Evolutionary conservation across 208 protist genomes (phyloP), one percentile per base, ranked within the genome.

Genomic region (Herpetomonas samuelpessoai): DNA sequence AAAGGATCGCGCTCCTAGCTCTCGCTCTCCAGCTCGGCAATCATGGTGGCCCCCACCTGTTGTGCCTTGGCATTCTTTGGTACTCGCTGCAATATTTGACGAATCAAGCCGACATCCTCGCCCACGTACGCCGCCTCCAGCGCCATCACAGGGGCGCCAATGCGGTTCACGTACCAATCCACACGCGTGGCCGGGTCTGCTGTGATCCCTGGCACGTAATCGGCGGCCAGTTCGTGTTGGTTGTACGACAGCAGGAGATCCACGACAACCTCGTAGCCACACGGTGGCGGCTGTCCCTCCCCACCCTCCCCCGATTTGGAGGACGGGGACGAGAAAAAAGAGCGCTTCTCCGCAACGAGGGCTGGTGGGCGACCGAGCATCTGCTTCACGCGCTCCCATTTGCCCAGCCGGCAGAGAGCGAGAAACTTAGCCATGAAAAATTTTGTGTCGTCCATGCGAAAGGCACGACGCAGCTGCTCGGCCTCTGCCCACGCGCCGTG

Each of bases 111-210:
- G 6, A 29, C 30, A 45, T 71, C 75, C 27, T 61, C 30, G 14
- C 58, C 71, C 31, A 56, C 66, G 56, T 71, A 78, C 1, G 74
- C 77, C 49, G 71, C 77, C 65, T 83, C 78, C 19, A 83, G 55
- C 25, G 74, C 82, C 65, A 77, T 71, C 19, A 66, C n/a, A 0
- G 66, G 76, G 0, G 64, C 54, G 14, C 61, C 70, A 0, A 88
- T 19, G 28, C 45, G 38, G 30, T 46, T 53, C 68, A 88, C 67
- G 67, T 75, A 82, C 71, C 72, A 68, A 52, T 76, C 65, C 22
- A 88, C 69, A 22, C 81, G 62, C 51, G 60, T 41, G 27, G 68
- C 73, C 1, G 67, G 35, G 7, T 76, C 63, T 1, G 47, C 24
- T 12, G 66, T 68, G n/a, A 83, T 58, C 12, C 65, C 61, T 1